Evolutionary conservation across 192 early-diverging fungal genomes (phyloP).

Genomic region (Backusella macrospora): DNA sequence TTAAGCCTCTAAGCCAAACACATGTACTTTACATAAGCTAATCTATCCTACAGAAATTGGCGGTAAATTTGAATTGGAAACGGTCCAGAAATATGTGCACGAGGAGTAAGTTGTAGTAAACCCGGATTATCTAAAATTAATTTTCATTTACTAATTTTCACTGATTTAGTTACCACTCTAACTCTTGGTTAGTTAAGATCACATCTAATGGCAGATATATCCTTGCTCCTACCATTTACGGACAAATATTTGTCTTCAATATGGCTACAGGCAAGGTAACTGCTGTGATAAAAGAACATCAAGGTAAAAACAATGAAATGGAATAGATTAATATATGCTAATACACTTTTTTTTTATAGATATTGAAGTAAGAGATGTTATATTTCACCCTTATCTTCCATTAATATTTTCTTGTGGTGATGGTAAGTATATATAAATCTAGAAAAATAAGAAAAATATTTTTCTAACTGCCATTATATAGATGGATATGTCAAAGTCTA

Average conservation of each 20-base stretch:
- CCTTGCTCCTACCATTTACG: conserved; percentile 85
- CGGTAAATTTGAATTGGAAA: conserved; percentile 73
- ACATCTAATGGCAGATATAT: conserved; percentile 87
- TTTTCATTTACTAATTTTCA: conserved; percentile 7
- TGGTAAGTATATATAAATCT: conserved; percentile 48
- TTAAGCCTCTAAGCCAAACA: conserved; percentile 79
- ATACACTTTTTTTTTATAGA: conserved; percentile 41
- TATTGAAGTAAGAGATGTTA: conserved; percentile 89
- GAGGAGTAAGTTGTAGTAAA: conserved; percentile 66
- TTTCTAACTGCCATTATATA: conserved; percentile 17
- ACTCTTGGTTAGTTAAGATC: conserved; percentile 94
- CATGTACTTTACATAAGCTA: conserved; percentile 83
- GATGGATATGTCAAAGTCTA: conserved; percentile 75
- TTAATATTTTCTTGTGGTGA: conserved; percentile 86
- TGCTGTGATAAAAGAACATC: conserved; percentile 83
- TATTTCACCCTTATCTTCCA: conserved; percentile 86
- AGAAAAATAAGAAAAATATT: background rate
- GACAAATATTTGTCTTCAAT: conserved; percentile 86
- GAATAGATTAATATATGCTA: background rate
- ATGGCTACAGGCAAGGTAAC: conserved; percentile 76
- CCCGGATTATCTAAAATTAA: background rate
- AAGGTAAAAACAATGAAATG: conserved; percentile 46
- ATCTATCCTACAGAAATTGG: conserved; percentile 78
- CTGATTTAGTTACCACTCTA: conserved; percentile 70
- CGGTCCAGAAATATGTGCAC: conserved; percentile 77